Evolutionary conservation across 108 stramenopile genomes (phyloP).

Genomic region (Conticribra guillardii): DNA sequence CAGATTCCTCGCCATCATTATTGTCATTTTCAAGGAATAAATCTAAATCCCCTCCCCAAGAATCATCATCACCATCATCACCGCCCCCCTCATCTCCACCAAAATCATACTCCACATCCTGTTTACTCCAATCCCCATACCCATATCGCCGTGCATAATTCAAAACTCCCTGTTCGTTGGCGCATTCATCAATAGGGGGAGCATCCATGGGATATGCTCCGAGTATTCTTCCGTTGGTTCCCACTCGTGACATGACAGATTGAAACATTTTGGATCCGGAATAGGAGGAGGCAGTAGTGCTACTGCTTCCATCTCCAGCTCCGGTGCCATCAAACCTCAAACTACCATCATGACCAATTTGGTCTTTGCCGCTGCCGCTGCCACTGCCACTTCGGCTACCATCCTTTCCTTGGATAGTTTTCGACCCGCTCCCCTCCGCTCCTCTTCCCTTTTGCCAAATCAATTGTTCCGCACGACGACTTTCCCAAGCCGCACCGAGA

Average conservation of each 20-base stretch:
- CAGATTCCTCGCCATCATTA: not conserved
- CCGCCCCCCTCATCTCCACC: constrained; percentile 24
- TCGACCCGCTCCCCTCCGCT: not conserved
- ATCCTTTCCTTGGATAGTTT: not conserved
- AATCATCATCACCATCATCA: constrained; percentile 19
- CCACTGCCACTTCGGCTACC: not conserved
- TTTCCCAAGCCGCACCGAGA: constrained; percentile 38
- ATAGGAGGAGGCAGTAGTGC: not conserved
- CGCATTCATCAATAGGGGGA: constrained; percentile 69
- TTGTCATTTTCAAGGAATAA: constrained; percentile 6
- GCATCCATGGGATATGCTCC: constrained; percentile 90
- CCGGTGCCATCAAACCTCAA: constrained; percentile 2
- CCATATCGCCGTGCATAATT: constrained; percentile 72
- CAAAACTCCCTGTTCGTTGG: constrained; percentile 53
- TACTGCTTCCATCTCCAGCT: constrained; percentile 6
- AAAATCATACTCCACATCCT: constrained; percentile 40
- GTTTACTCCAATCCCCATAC: constrained; percentile 72
- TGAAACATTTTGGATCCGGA: constrained; percentile 44
- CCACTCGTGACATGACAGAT: constrained; percentile 67
- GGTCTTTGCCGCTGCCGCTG: no score
- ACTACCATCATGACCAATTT: not conserved
- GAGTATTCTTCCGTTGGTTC: constrained; percentile 63
- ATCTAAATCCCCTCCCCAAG: constrained; percentile 22
- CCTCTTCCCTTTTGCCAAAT: constrained; percentile 8
- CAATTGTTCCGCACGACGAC: constrained; percentile 31